These are phyloP conservation scores for Phycomyces nitens DNA, from an alignment of 192 early-diverging fungal genomes.

Conservation along the genomic window DNA sequence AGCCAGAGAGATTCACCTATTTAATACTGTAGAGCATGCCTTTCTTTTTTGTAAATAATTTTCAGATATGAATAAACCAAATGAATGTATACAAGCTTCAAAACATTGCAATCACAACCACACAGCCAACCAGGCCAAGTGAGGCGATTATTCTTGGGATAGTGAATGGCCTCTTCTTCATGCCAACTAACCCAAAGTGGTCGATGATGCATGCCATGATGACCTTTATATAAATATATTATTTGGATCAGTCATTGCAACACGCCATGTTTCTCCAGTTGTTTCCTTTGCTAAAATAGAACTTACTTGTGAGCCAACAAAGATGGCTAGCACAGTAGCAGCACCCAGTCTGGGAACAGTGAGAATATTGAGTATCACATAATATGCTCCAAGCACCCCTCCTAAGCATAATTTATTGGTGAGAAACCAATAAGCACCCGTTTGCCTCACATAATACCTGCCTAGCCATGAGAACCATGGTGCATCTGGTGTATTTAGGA, in stretches of 20 bases:
- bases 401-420: background rate
- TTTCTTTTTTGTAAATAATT: too few relatives aligned
- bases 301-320: slow-evolving; percentile 47
- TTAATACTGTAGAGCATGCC: too few relatives aligned
- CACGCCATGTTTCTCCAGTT: background rate
- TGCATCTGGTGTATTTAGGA: slow-evolving; percentile 25
- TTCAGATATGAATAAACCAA: too few relatives aligned
- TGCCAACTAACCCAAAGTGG: slow-evolving; percentile 47
- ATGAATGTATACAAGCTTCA: slow-evolving; percentile 8
- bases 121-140: slow-evolving; percentile 42
- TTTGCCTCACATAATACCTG: background rate
- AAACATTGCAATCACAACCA: slow-evolving; percentile 42
- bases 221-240: slow-evolving; percentile 1
- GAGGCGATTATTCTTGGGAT: slow-evolving; percentile 44
- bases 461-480: slow-evolving; percentile 53
- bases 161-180: slow-evolving; percentile 38
- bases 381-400: slow-evolving; percentile 40
- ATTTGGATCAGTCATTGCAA: background rate
- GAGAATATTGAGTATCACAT: slow-evolving; percentile 52
- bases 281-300: too few relatives aligned
- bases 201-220: slow-evolving; percentile 50
- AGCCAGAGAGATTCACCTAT: too few relatives aligned
- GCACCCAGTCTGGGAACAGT: slow-evolving; percentile 49
- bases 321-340: slow-evolving; percentile 45
- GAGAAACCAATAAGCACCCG: background rate